phyloP scores from a whole-genome alignment of 2,329 filamentous ascomycete species.

The Nemania sp. region DNA sequence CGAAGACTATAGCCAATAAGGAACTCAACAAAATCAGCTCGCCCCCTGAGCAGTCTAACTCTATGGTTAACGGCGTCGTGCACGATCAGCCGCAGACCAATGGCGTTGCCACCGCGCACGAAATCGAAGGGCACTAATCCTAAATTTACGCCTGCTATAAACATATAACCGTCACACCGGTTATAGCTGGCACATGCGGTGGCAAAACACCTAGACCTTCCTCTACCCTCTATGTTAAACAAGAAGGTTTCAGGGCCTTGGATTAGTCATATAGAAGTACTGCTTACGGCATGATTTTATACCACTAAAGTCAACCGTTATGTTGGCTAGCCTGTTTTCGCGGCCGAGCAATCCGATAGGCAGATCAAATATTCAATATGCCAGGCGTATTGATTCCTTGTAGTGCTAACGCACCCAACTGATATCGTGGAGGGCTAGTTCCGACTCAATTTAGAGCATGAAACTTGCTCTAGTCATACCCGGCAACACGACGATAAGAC shows the following conservation, averaged over 20 bases:
- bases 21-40: conserved; percentile 27
- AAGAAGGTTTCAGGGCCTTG: neutral
- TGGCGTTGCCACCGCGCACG: conserved; percentile 22
- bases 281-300: conserved; percentile 17
- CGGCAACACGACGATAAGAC: neutral
- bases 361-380: neutral
- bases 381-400: neutral
- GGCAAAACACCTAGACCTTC: neutral
- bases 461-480: conserved; percentile 3
- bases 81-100: conserved; percentile 25
- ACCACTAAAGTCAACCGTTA: conserved; percentile 10
- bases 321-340: conserved; percentile 5
- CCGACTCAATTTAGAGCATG: neutral
- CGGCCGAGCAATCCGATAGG: neutral
- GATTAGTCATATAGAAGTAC: neutral
- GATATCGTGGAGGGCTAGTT: conserved; percentile 2
- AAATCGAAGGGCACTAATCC: conserved; percentile 22
- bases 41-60: conserved; percentile 13
- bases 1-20: conserved; percentile 8
- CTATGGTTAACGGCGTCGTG: conserved; percentile 24
- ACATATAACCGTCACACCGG: neutral
- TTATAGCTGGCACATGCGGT: neutral
- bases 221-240: conserved; percentile 9
- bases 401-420: neutral
- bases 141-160: neutral